These are phyloP conservation scores for Penicillium malachiteum DNA, from an alignment of 495 filamentous ascomycete species.

Conservation along the genomic window DNA sequence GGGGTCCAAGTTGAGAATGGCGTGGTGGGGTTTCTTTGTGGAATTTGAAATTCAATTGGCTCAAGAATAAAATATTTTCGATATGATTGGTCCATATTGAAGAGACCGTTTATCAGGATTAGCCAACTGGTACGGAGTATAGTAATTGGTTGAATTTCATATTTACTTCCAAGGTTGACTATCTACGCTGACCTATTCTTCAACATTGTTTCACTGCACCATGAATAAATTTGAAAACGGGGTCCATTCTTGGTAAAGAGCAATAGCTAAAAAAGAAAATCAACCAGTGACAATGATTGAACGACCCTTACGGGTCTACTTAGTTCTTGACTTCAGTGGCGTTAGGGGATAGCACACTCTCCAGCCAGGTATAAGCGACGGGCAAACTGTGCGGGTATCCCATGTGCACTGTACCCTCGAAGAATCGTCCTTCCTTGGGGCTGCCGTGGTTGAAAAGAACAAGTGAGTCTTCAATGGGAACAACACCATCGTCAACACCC, in stretches of 20 bases:
- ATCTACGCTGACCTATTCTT: no score
- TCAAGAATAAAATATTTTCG: not conserved
- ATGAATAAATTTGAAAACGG: no score
- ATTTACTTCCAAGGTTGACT: not conserved
- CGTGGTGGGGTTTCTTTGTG: not conserved
- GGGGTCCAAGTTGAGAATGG: not conserved
- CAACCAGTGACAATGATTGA: no score
- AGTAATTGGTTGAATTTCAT: not conserved
- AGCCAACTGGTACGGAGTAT: no score
- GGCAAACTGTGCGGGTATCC: conserved; percentile 55
- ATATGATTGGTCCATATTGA: no score
- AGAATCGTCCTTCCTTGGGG: conserved; percentile 72
- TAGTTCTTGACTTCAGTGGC: conserved; percentile 25
- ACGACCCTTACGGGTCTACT: not conserved
- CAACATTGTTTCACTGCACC: no score
- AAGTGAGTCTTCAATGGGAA: conserved; percentile 76
- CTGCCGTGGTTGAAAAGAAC: conserved; percentile 66
- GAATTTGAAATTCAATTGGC: not conserved
- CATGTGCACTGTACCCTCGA: conserved; percentile 61
- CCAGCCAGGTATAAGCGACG: conserved; percentile 38
- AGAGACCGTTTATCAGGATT: no score
- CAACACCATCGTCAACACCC: conserved; percentile 68
- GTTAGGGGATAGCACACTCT: conserved; percentile 32
- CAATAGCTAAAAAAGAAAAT: no score
- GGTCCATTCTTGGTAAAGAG: no score